Base-by-base conservation (phyloP, 2,329 filamentous ascomycete genomes). In the Verticillium isaacii region DNA sequence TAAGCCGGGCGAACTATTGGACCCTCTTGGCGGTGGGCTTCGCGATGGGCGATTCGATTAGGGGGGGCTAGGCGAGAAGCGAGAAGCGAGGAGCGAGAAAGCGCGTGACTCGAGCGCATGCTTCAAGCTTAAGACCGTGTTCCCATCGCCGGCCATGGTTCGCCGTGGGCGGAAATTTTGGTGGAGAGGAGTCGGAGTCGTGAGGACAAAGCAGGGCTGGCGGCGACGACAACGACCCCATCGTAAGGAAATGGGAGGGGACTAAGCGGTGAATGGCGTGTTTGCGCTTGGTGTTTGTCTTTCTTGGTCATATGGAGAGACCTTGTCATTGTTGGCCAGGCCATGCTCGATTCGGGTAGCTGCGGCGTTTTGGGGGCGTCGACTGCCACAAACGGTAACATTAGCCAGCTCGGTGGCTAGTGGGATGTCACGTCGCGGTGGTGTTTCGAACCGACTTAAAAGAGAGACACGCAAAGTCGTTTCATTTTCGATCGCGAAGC, bases 11-110 rank as follows among this genome's bases (percentile, higher is more conserved):
- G 12, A 52, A 52, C 45, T 52, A 52, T 52, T 52, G 45, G 45
- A 52, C 19, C 45, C 45, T 52, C n/a, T 52, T 23, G 45, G 34
- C 25, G n/a, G n/a, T 52, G n/a, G 45, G 19, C 19, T 52, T 52
- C 45, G 19, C 11, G 45, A 52, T 52, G 45, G 45, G 45, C 45
- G 45, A 52, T 52, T 52, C n/a, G 45, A 23, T 25, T 29, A 4
- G 29, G 29, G 29, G 29, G 29, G 29, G 29, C 58, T 58, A 63
- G 52, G 55, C 58, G 37, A 58, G 56, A 37, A 59, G 50, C 57
- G 58, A 58, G 36, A 39, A 62, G 57, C 54, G 41, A 25, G 23
- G 12, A 39, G 19, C 32, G 58, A 41, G n/a, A 52, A 23, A 2
- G 11, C 9, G 45, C 45, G 45, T 52, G 45, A 52, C n/a, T 52